A percentile compares a stretch with the other conserved stretches of the same genome.
These are phyloP conservation scores for Nemania sp. DNA, from an alignment of 2,329 filamentous ascomycete species.

Conservation along the genomic window DNA sequence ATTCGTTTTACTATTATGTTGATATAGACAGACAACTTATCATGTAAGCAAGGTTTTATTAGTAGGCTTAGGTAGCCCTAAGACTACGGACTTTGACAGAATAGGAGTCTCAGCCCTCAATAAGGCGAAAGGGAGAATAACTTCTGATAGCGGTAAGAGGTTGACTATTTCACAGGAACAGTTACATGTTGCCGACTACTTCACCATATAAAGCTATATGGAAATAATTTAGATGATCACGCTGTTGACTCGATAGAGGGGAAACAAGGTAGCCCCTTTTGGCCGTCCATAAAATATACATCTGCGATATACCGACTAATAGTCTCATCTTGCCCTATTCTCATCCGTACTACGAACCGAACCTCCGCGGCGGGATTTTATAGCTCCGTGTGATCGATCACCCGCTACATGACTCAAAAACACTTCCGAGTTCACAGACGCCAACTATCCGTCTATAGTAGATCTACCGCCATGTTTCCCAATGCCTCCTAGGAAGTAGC, in stretches of 20 bases:
- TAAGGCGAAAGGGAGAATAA: neutral
- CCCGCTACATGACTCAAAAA: neutral
- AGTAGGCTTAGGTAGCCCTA: neutral
- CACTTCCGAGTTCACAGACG: neutral
- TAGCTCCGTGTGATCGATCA: neutral
- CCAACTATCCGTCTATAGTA: neutral
- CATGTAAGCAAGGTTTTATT: neutral
- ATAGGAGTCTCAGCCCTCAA: no score
- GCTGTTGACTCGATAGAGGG: neutral
- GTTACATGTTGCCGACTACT: no score
- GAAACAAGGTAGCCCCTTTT: neutral
- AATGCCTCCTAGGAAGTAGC: neutral
- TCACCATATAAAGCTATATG: neutral
- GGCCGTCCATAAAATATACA: neutral
- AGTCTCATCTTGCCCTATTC: neutral
- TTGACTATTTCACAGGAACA: no score
- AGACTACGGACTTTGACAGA: no score
- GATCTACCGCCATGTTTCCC: neutral
- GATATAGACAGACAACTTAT: neutral
- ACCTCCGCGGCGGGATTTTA: neutral
- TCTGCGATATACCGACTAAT: neutral
- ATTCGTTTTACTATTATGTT: neutral
- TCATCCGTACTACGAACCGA: neutral
- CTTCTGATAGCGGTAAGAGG: no score
- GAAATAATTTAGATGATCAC: neutral